Percentiles rank a stretch among this genome's conserved stretches.
phyloP scores from a whole-genome alignment of 2,329 filamentous ascomycete genomes.

The Cadophora sp. region DNA sequence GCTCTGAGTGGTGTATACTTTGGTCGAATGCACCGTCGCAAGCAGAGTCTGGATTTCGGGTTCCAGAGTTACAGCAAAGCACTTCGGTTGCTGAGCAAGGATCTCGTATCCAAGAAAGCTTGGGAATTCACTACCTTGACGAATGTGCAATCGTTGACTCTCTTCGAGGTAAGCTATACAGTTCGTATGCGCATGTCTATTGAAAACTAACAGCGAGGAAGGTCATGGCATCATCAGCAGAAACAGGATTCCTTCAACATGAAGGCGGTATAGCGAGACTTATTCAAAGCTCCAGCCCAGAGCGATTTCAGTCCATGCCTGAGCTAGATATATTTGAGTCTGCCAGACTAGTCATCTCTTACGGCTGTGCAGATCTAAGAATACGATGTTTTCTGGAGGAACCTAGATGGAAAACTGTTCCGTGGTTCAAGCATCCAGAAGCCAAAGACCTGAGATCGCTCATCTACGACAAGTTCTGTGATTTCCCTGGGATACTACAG shows the following conservation, averaged over 20 bases:
- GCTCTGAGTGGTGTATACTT: conserved; percentile 29
- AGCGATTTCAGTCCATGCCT: conserved; percentile 25
- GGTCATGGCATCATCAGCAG: conserved; percentile 28
- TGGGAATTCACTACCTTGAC: conserved; percentile 21
- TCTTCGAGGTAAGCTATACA: conserved; percentile 22
- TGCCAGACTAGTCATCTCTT: conserved; percentile 19
- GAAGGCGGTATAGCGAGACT: conserved; percentile 24
- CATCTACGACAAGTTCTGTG: conserved; percentile 20
- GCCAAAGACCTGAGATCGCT: conserved; percentile 22
- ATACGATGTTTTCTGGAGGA: conserved; percentile 29
- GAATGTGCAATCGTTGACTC: conserved; percentile 25
- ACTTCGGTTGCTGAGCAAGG: conserved; percentile 25
- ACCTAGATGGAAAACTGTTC: conserved; percentile 22
- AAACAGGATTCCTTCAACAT: conserved; percentile 27
- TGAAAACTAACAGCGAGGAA: not conserved
- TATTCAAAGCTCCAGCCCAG: conserved; percentile 24
- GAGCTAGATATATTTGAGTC: conserved; percentile 27
- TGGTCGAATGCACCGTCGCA: conserved; percentile 25
- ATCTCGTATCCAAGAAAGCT: conserved; percentile 13
- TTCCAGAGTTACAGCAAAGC: conserved; percentile 29
- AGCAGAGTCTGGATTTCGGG: conserved; percentile 20
- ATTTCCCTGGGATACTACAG: conserved; percentile 24
- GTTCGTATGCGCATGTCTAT: no score
- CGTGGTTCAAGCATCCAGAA: conserved; percentile 28
- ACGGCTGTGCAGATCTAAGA: conserved; percentile 24